Base-by-base conservation (phyloP, 2,329 filamentous ascomycete species). In the Colletotrichum kahawae region DNA sequence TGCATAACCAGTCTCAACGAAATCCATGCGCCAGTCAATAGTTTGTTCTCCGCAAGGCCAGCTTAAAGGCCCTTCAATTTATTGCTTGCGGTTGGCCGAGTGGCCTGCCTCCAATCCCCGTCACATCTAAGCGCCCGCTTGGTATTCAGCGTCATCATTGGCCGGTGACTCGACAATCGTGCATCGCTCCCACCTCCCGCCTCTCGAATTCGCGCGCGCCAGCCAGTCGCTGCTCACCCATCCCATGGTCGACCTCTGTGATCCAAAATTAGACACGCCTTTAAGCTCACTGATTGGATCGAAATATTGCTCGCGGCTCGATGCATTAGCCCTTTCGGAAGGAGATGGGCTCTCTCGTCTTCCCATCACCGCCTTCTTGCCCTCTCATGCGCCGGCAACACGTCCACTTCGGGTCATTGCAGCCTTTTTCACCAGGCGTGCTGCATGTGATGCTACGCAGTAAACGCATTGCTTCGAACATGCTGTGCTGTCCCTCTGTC, bases 191-290 rank as follows among this genome's bases (percentile, higher is more conserved):
- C 63, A 68, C 60, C 62, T 36, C 36, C 67, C 60, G 66, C 48
- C 70, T 70, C 18, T 36, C 18, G 70, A 69, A 76, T 83, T 86
- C 82, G 83, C 84, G 84, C 84, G 84, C 84, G 83, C 83, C 82
- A 86, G 81, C 82, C 82, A 82, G 78, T 81, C 76, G 79, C 75
- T 74, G 76, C 74, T 77, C 74, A 64, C 67, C 65, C 33, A 73
- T 48, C 43, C 63, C 72, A 77, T 78, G 78, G 77, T 76, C 77
- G 72, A 67, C 70, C 66, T 77, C 77, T 80, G 78, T 80, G 76
- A 78, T 65, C 82, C 79, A 63, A 84, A 83, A 83, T 83, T 86
- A 86, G 81, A 81, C 80, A 54, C 66, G 36, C 74, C 57, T 67
- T 70, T 77, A 51, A 33, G 60, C 5, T 18, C 7, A 38, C 54